Evolutionary conservation across 306 rosid species (phyloP).

Genomic region (Sicyos baderoa): DNA sequence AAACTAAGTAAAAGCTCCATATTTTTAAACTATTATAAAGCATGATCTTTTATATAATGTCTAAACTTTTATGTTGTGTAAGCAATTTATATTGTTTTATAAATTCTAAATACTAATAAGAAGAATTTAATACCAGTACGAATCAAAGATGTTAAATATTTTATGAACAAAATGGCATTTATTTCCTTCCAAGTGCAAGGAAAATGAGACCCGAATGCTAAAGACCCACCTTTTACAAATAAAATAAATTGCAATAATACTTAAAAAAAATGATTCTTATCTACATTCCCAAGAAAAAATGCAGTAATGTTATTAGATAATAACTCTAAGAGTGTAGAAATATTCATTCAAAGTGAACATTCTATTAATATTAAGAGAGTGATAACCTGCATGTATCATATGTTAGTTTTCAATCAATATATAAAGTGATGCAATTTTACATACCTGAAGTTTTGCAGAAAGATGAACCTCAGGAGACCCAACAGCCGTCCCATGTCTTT

Average conservation of each 20-base stretch:
- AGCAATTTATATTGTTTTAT: conserved; percentile 1
- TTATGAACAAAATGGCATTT: background rate
- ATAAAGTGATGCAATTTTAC: conserved; percentile 1
- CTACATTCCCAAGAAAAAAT: background rate
- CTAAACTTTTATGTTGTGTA: background rate
- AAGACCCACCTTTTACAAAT: background rate
- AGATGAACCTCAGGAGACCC: conserved; percentile 94
- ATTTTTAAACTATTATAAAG: background rate
- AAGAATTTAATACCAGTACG: background rate
- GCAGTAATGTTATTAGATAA: background rate
- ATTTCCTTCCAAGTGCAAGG: background rate
- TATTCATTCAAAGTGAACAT: background rate
- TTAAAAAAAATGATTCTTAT: background rate
- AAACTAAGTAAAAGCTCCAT: background rate
- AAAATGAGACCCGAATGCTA: background rate
- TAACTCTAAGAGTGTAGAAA: background rate
- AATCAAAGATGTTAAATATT: background rate
- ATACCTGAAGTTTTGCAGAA: conserved; percentile 82
- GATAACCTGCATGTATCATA: background rate
- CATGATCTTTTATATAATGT: background rate
- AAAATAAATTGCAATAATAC: conserved; percentile 1
- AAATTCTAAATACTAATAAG: background rate
- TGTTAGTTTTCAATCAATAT: background rate
- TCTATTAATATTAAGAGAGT: background rate
- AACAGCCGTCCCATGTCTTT: conserved; percentile 73